Evolutionary conservation across 352 stramenopile species (phyloP), one percentile per base, ranked within the genome.

Genomic region (Plasmopara muralis): DNA sequence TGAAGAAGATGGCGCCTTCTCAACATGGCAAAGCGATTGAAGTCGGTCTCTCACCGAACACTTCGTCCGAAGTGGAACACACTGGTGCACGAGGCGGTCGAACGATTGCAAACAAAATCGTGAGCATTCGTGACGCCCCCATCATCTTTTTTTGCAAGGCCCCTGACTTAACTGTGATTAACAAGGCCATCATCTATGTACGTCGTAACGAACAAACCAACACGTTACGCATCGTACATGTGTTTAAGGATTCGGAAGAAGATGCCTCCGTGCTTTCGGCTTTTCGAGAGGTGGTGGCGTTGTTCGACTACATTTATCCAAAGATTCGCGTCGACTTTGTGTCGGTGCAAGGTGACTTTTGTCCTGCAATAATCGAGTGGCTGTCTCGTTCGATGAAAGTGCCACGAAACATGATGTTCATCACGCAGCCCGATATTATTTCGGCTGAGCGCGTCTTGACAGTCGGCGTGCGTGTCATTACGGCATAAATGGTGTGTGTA

Each of bases 121-220:
- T 70, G 10, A 62, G 65, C 33, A 77, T 83, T 53, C 66, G 83
- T 49, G 41, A 66, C 9, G 51, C 62, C 13, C 87, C 85, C 0
- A 86, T 93, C 53, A 57, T 96, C 14, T 96, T 95, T 61, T 95
- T 94, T 64, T 85, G 68, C 68, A 96, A 96, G 70, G 44, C 61
- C 1, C 75, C 83, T 30, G 83, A 96, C 59, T 57, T 95, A 6
- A 84, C 89, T 55, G 70, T 89, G 43, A 52, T 96, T 38, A 96
- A 96, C 72, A 96, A 96, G 60, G 86, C 85, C 8, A 70, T 96
- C 30, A 68, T 95, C 7, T 96, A 96, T 53, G 85, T 96, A 44
- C 78, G 79, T 12, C 62, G 80, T 14, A 96, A 96, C 59, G 76
- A 87, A 20, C 80, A 95, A 56, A 95, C 85, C 4, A 68, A 87